Evolutionary conservation across 1,284 basidiomycete species (phyloP).

Genomic region (Cryptococcus neoformans): DNA sequence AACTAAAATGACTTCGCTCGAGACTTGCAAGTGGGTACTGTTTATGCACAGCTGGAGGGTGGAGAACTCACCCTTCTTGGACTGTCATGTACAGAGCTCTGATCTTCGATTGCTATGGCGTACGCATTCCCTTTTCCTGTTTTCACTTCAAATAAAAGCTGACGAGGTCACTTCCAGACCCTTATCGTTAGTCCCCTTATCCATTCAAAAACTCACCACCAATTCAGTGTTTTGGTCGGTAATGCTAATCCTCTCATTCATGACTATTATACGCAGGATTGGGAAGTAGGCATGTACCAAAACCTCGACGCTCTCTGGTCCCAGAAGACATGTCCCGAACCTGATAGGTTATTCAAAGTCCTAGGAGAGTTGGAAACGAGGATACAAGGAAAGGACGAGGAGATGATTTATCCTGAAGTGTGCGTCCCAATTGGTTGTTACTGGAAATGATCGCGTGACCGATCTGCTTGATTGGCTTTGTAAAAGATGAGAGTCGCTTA

Average conservation of each 20-base stretch:
- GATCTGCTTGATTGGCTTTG: too few species aligned
- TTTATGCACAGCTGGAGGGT: too few species aligned
- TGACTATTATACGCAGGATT: constrained; percentile 14
- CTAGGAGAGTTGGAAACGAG: constrained; percentile 22
- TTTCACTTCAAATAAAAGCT: too few species aligned
- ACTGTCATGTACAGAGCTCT: constrained; percentile 5
- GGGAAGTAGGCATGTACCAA: constrained; percentile 30
- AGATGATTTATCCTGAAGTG: constrained; percentile 31
- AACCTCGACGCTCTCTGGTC: constrained; percentile 18
- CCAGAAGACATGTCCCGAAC: constrained; percentile 19
- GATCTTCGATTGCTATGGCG: constrained; percentile 16
- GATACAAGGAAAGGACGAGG: constrained; percentile 26
- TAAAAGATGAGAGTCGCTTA: too few species aligned
- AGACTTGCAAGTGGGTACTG: too few species aligned
- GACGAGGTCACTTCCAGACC: not conserved
- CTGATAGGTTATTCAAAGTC: constrained; percentile 14
- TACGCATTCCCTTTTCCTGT: not conserved
- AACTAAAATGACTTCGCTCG: too few species aligned
- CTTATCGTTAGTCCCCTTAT: constrained; percentile 54
- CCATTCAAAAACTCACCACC: not conserved
- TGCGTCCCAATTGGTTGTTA: not conserved
- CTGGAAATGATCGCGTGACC: not conserved
- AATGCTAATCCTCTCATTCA: not conserved
- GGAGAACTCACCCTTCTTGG: too few species aligned
- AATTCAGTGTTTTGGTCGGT: too few species aligned